Evolutionary conservation across 805 yeast genomes (phyloP), one percentile per base, ranked within the genome.

Genomic region (Priceomyces medius): DNA sequence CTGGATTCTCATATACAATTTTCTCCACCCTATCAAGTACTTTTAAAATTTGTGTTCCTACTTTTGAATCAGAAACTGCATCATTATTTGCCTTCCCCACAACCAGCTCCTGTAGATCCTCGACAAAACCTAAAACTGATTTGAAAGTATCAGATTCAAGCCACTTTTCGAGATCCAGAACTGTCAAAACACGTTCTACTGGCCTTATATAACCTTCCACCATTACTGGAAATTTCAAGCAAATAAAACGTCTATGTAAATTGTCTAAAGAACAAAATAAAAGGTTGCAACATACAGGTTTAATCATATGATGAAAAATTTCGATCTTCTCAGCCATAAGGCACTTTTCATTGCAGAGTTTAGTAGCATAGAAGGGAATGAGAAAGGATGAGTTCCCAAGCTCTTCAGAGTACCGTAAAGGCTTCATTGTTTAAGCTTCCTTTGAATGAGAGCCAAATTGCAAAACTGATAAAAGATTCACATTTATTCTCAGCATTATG

Each of bases 91-190:
- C 73, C 13, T 78, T 68, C 8, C 91, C 95, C 16, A 56, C 62
- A 1, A 88, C 91, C 17, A 89, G 72, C 1, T 64, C 63, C 33
- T 88, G 88, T 31, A 91, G 65, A 1, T 63, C 60, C 14, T 59
- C 60, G 1, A 89, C 71, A 54, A 86, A 89, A 0, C 53, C 56
- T 3, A 85, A 46, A 1, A 91, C 48, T 3, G 66, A 70, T 0
- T 59, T 47, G 54, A 79, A 79, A 0, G 85, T 74, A 2, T 59
- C 48, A 6, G 88, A 77, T 0, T 48, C 59, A 12, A 63, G 55
- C 82, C 95, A 91, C 40, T 66, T 56, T 8, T 66, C 71, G 53
- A 91, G 56, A 56, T 91, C 98, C 0, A 73, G 71, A 0, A 63
- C 56, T 1, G 80, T 76, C 7, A 77, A 50, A 7, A 88, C 71